Conservation (phyloP, 768 basidiomycete genomes). For the Phallus indusiatus region DNA sequence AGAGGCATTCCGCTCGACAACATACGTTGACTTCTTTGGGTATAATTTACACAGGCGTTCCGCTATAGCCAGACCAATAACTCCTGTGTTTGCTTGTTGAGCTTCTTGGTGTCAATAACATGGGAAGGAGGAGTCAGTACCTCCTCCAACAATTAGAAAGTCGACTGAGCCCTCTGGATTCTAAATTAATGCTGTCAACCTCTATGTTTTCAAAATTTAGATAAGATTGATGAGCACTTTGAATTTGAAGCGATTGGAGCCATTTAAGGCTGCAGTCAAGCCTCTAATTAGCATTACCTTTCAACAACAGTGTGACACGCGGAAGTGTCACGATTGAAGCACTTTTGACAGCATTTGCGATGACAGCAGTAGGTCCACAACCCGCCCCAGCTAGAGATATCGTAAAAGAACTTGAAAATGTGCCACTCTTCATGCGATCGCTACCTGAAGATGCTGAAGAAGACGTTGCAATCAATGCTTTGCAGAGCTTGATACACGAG, state of each 20-base stretch:
- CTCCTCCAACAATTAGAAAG: conserved; percentile 83
- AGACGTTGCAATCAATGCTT: conserved; percentile 62
- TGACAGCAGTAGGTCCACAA: background rate
- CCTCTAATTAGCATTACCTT: conserved; percentile 30
- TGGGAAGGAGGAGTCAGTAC: conserved; percentile 23
- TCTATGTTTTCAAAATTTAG: background rate
- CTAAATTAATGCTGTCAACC: conserved; percentile 21
- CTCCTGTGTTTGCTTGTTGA: conserved; percentile 34
- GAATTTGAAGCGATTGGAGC: conserved; percentile 46
- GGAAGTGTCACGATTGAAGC: background rate
- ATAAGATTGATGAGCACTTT: conserved; percentile 33
- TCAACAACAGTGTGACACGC: background rate
- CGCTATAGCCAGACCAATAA: conserved; percentile 81
- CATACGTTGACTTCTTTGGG: conserved; percentile 59
- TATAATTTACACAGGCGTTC: conserved; percentile 58
- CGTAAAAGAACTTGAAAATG: conserved; percentile 42
- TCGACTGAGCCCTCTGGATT: conserved; percentile 67
- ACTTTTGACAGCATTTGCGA: background rate
- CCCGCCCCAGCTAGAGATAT: conserved; percentile 24
- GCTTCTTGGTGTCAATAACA: background rate
- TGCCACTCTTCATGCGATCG: conserved; percentile 90
- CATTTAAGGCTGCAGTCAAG: conserved; percentile 52
- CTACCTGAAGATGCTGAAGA: conserved; percentile 62
- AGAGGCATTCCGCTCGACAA: conserved; percentile 67
- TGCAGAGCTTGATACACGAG: conserved; percentile 80